phyloP scores from a whole-genome alignment of 257 asterid genomes.

The Rubia yunnanensis region DNA sequence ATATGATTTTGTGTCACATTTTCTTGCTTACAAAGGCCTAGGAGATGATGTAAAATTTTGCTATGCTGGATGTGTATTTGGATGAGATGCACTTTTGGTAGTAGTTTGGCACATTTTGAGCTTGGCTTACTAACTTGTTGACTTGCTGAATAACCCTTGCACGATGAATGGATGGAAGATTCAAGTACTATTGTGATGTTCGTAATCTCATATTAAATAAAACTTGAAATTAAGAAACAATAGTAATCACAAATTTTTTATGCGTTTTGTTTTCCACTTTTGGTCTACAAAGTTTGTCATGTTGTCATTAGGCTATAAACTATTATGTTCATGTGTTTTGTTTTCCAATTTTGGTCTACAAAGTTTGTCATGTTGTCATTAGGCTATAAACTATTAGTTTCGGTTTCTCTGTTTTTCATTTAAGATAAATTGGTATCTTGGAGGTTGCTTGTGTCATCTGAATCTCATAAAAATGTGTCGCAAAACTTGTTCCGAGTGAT shows the following conservation, averaged over 20 bases:
- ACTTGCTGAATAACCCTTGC: too few species aligned
- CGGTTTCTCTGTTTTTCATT: slow-evolving; percentile 3
- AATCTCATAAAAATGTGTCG: not conserved
- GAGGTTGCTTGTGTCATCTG: slow-evolving; percentile 13
- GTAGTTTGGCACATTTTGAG: not conserved
- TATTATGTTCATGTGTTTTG: too few species aligned
- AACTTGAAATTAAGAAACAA: too few species aligned
- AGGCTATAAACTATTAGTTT: too few species aligned
- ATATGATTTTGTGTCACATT: not conserved
- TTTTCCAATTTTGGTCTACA: too few species aligned
- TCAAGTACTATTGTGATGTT: not conserved
- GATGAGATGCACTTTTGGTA: not conserved
- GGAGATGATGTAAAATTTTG: not conserved
- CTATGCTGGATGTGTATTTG: not conserved
- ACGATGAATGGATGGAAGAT: not conserved
- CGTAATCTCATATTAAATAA: too few species aligned
- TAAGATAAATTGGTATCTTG: slow-evolving; percentile 5
- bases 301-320: too few species aligned
- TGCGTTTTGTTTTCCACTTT: too few species aligned
- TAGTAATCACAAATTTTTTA: too few species aligned
- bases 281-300: too few species aligned
- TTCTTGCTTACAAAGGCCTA: not conserved
- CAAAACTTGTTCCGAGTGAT: not conserved
- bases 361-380: too few species aligned
- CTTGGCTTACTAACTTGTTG: not conserved